Conservation (phyloP, 2,329 filamentous ascomycete species). For the Aspergillus sp. region DNA sequence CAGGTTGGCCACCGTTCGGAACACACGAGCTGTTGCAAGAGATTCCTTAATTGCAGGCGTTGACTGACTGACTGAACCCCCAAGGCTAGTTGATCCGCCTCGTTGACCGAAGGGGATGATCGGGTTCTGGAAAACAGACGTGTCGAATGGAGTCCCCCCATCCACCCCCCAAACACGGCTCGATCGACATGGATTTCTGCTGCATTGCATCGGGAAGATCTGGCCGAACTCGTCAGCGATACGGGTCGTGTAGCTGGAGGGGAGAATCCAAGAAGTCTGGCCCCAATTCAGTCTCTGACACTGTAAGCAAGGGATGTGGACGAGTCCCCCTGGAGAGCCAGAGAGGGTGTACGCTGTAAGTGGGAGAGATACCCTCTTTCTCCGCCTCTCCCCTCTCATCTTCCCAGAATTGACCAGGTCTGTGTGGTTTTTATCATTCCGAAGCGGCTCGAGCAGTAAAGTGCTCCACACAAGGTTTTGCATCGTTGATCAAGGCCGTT, state of each 20-base stretch:
- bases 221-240: slow-evolving; percentile 7
- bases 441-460: not conserved
- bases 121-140: slow-evolving; percentile 23
- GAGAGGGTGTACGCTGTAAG: no score
- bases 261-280: not conserved
- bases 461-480: not conserved
- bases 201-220: slow-evolving; percentile 4
- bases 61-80: not conserved
- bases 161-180: slow-evolving; percentile 4
- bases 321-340: not conserved
- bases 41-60: not conserved
- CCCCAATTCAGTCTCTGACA: slow-evolving; percentile 11
- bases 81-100: slow-evolving; percentile 8
- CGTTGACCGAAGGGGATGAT: slow-evolving; percentile 20
- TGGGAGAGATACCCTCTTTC: not conserved
- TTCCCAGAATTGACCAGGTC: no score
- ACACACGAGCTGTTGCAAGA: not conserved
- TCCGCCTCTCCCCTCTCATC: not conserved
- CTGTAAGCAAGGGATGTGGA: slow-evolving; percentile 21
- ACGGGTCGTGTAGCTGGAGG: not conserved
- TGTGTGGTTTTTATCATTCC: not conserved
- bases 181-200: slow-evolving; percentile 16
- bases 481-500: not conserved
- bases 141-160: slow-evolving; percentile 7
- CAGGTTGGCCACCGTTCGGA: not conserved